These are phyloP conservation scores for Podila horticola DNA, from an alignment of 192 early-diverging fungal genomes.

Conservation along the genomic window DNA sequence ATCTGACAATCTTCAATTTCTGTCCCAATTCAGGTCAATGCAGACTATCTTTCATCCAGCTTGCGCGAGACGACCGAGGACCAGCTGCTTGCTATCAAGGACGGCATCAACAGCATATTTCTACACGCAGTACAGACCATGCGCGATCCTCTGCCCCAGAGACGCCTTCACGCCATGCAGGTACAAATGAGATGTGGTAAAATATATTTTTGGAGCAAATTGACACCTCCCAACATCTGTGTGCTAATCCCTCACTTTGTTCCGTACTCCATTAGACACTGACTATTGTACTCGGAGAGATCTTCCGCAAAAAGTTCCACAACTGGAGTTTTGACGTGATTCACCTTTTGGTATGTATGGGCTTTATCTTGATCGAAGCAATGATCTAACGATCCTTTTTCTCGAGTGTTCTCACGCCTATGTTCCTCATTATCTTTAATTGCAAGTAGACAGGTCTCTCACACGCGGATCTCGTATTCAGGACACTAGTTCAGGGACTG, in stretches of 20 bases:
- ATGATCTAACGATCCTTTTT: background rate
- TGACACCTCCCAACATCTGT: background rate
- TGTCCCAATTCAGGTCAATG: slow-evolving; percentile 43
- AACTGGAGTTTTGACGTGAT: slow-evolving; percentile 68
- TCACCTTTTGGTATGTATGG: slow-evolving; percentile 56
- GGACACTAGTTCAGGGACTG: slow-evolving; percentile 34
- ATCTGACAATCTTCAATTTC: background rate
- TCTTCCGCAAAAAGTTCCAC: slow-evolving; percentile 64
- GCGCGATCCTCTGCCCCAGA: slow-evolving; percentile 47
- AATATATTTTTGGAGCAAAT: background rate
- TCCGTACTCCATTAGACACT: slow-evolving; percentile 29
- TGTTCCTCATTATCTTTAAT: background rate
- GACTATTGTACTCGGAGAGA: slow-evolving; percentile 52
- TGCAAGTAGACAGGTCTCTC: slow-evolving; percentile 30
- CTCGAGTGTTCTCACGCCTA: background rate
- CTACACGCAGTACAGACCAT: slow-evolving; percentile 54
- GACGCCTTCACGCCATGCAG: slow-evolving; percentile 50
- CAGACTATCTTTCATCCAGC: slow-evolving; percentile 42
- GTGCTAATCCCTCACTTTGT: background rate
- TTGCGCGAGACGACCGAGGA: slow-evolving; percentile 56
- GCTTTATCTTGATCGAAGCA: background rate
- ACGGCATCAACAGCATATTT: slow-evolving; percentile 56
- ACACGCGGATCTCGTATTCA: slow-evolving; percentile 50
- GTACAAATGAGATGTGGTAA: slow-evolving; percentile 11
- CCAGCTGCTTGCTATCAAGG: slow-evolving; percentile 50